Conservation (phyloP, 352 stramenopile genomes). For the Pythium periplocum region DNA sequence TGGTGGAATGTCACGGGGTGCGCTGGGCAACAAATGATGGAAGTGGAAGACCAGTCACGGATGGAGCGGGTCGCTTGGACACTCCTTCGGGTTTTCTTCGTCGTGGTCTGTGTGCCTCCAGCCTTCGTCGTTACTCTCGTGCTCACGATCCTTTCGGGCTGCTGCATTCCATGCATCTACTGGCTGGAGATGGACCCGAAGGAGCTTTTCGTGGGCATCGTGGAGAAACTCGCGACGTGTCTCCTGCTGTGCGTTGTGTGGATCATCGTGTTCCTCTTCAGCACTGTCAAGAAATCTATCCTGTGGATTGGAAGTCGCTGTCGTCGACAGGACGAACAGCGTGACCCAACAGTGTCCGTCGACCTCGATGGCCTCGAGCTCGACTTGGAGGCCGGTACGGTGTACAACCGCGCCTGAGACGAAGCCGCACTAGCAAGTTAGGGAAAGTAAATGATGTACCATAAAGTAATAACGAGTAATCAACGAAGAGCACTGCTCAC, state of each 20-base stretch:
- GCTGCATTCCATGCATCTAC: constrained; percentile 16
- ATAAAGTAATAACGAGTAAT: too few relatives aligned
- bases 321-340: too few relatives aligned
- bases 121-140: constrained; percentile 8
- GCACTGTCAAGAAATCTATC: not conserved
- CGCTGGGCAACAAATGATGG: constrained; percentile 65
- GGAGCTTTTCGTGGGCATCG: constrained; percentile 10
- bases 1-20: constrained; percentile 79
- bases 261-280: constrained; percentile 6
- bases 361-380: too few relatives aligned
- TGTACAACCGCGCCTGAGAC: too few relatives aligned
- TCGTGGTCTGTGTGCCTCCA: constrained; percentile 14
- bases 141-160: constrained; percentile 14
- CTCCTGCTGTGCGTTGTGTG: constrained; percentile 5
- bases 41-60: constrained; percentile 13
- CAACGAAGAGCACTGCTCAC: too few relatives aligned
- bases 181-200: constrained; percentile 16
- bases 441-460: too few relatives aligned
- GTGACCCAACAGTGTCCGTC: too few relatives aligned
- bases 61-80: constrained; percentile 12
- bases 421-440: too few relatives aligned
- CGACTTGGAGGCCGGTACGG: too few relatives aligned
- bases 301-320: too few relatives aligned
- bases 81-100: constrained; percentile 9
- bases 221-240: constrained; percentile 15